Conservation (phyloP, 2,329 filamentous ascomycete genomes). For the Zymoseptoria pseudotritici region DNA sequence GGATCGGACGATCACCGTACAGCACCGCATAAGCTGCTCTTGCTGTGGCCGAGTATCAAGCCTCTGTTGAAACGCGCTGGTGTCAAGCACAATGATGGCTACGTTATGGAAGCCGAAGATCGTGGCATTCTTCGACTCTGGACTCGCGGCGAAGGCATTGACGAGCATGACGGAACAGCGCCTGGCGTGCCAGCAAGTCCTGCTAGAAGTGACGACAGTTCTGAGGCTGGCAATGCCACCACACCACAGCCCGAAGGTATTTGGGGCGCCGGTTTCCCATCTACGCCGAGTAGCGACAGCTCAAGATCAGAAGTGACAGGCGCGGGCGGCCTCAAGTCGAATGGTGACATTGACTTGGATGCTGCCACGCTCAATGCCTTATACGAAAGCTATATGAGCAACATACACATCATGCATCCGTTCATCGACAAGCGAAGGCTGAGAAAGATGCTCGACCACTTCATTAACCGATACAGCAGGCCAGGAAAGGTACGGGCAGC, state of each 20-base stretch:
- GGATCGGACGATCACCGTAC: slow-evolving; percentile 85
- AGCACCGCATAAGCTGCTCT: slow-evolving; percentile 73
- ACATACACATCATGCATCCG: slow-evolving; percentile 58
- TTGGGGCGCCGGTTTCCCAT: slow-evolving; percentile 45
- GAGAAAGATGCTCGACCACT: slow-evolving; percentile 45
- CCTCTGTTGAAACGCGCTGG: slow-evolving; percentile 26
- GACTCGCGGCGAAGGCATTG: slow-evolving; percentile 33
- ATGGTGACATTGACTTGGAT: slow-evolving; percentile 50
- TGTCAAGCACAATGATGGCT: slow-evolving; percentile 26
- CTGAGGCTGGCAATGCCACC: slow-evolving; percentile 25
- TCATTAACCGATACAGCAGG: slow-evolving; percentile 43
- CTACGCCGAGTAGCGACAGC: slow-evolving; percentile 23
- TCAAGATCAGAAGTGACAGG: slow-evolving; percentile 28
- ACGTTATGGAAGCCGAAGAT: slow-evolving; percentile 33
- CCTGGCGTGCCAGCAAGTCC: slow-evolving; percentile 32
- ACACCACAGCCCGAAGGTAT: slow-evolving; percentile 39
- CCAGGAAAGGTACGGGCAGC: slow-evolving; percentile 17
- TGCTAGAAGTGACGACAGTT: slow-evolving; percentile 32
- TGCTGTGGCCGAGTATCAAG: slow-evolving; percentile 48
- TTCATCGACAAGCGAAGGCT: slow-evolving; percentile 52
- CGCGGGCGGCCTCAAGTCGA: slow-evolving; percentile 44
- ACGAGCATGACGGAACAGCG: slow-evolving; percentile 30
- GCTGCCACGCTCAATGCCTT: slow-evolving; percentile 43
- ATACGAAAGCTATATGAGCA: slow-evolving; percentile 48
- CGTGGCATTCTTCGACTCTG: slow-evolving; percentile 31